phyloP scores from a whole-genome alignment of 2,329 filamentous ascomycete species.

The Camptophora hylomeconis region DNA sequence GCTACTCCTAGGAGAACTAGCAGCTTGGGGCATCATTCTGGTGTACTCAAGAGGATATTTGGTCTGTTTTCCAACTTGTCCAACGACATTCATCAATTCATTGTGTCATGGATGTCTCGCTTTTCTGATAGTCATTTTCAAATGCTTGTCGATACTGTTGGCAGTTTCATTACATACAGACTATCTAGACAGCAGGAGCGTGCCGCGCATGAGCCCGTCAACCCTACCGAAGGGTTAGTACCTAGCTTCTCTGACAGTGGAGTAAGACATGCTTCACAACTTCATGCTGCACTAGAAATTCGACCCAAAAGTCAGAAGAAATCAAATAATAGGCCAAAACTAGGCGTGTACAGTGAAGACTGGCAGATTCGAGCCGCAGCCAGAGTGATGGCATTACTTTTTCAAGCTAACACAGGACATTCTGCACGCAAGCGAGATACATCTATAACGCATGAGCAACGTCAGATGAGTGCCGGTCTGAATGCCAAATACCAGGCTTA shows the following conservation, averaged over 20 bases:
- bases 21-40: constrained; percentile 57
- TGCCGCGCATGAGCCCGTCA: constrained; percentile 36
- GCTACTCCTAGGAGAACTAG: constrained; percentile 20
- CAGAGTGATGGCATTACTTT: constrained; percentile 66
- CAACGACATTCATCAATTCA: constrained; percentile 59
- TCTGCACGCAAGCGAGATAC: constrained; percentile 27
- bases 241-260: constrained; percentile 58
- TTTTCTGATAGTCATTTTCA: constrained; percentile 56
- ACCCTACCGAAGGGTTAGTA: constrained; percentile 55
- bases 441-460: constrained; percentile 16
- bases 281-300: constrained; percentile 62
- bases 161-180: constrained; percentile 70
- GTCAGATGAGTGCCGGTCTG: constrained; percentile 26
- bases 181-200: constrained; percentile 56
- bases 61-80: constrained; percentile 67
- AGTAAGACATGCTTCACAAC: constrained; percentile 46
- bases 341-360: constrained; percentile 60
- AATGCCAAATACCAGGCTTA: constrained; percentile 31
- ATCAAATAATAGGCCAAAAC: constrained; percentile 32
- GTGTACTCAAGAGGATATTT: constrained; percentile 71
- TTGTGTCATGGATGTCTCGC: constrained; percentile 67
- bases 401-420: constrained; percentile 60
- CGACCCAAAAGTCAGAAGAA: constrained; percentile 42
- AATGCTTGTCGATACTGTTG: constrained; percentile 61
- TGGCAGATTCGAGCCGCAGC: constrained; percentile 81